Conservation (phyloP, 805 yeast species). For the Maudiozyma bulderi region DNA sequence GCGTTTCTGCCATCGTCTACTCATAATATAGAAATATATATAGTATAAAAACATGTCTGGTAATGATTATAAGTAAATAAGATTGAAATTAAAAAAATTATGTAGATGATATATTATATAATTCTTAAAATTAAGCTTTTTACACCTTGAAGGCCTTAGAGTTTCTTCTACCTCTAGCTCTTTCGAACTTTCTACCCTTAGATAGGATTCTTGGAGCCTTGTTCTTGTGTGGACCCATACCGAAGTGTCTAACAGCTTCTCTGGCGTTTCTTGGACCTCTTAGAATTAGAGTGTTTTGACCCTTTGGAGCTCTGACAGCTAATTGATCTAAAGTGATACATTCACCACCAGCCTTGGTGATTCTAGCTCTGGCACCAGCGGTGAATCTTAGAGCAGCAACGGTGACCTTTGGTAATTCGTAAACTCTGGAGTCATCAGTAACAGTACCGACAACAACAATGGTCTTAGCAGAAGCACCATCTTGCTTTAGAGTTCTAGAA, state of each 20-base stretch:
- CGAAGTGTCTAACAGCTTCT: conserved; percentile 99
- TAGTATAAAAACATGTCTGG: too few relatives aligned
- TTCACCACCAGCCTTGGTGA: conserved; percentile 98
- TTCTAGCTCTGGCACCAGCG: conserved; percentile 96
- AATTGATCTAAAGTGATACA: conserved; percentile 98
- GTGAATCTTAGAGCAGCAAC: conserved; percentile 99
- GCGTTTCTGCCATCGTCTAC: too few relatives aligned
- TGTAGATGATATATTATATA: neutral
- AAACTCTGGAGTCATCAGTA: conserved; percentile 93
- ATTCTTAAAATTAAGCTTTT: conserved; percentile 23
- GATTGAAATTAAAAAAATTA: neutral
- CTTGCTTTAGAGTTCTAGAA: conserved; percentile 69
- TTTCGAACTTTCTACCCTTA: conserved; percentile 99
- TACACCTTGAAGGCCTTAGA: conserved; percentile 99
- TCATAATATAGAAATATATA: too few relatives aligned
- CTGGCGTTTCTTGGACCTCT: conserved; percentile 99
- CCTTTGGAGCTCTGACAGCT: conserved; percentile 98
- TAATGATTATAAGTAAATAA: too few relatives aligned
- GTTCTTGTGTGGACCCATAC: conserved; percentile 99
- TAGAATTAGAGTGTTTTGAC: conserved; percentile 94
- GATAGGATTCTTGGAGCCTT: conserved; percentile 98
- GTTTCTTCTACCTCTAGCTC: conserved; percentile 99
- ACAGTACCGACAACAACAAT: conserved; percentile 98
- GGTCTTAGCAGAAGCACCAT: conserved; percentile 83
- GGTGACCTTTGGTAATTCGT: conserved; percentile 90